Percentiles rank a stretch among this genome's conserved stretches.
These are phyloP conservation scores for Peniophora sp. DNA, from an alignment of 1,284 basidiomycete genomes.

Conservation along the genomic window DNA sequence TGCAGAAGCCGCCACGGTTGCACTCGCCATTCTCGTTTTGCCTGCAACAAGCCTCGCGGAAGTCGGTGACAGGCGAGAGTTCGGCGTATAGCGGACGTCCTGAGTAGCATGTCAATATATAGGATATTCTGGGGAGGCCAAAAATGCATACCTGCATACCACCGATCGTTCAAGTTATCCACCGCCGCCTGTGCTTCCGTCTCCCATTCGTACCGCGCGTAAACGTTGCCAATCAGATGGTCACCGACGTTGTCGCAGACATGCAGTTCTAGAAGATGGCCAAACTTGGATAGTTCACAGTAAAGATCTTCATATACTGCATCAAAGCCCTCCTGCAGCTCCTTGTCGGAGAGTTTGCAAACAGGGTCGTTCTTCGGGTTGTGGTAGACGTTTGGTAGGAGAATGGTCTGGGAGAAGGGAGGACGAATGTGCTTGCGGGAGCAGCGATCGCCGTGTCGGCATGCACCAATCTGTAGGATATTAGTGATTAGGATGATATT, in stretches of 20 bases:
- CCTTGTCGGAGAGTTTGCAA: conserved; percentile 78
- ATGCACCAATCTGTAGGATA: conserved; percentile 76
- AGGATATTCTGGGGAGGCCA: not conserved
- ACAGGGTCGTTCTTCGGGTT: conserved; percentile 93
- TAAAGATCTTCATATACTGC: conserved; percentile 94
- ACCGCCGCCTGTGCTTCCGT: conserved; percentile 94
- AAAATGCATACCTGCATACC: conserved; percentile 85
- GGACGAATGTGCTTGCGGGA: conserved; percentile 97
- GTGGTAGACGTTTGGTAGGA: conserved; percentile 98
- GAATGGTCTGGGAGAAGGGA: conserved; percentile 94
- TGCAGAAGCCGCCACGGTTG: conserved; percentile 95
- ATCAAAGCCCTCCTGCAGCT: conserved; percentile 94
- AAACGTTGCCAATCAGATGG: conserved; percentile 97
- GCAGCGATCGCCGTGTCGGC: conserved; percentile 92
- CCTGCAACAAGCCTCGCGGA: conserved; percentile 96
- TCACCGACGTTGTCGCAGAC: conserved; percentile 99
- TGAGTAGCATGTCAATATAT: conserved; percentile 20
- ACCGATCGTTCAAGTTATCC: conserved; percentile 89
- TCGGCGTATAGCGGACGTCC: conserved; percentile 97
- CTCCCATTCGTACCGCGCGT: conserved; percentile 97
- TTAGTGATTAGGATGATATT: conserved; percentile 6
- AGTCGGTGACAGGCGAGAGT: conserved; percentile 96
- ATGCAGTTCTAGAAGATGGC: conserved; percentile 92
- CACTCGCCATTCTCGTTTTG: conserved; percentile 98
- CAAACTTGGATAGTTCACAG: conserved; percentile 91